phyloP scores from a whole-genome alignment of 345 rosid species.

The Sisymbrium altissimum region DNA sequence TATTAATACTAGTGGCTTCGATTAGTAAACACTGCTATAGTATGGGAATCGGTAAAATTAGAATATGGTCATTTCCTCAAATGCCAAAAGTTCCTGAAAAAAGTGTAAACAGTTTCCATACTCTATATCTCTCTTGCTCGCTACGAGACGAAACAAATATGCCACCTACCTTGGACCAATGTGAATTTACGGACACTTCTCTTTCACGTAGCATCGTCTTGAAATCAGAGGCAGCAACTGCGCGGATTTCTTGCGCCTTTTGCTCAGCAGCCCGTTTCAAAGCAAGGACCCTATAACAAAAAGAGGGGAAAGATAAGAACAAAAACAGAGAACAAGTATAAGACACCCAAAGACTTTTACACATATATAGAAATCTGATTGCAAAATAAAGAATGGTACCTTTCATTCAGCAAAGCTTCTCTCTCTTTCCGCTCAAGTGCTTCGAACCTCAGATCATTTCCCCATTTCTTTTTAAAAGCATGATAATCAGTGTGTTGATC shows the following conservation, averaged over 20 bases:
- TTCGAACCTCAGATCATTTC: conserved; percentile 74
- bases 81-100: conserved; percentile 3
- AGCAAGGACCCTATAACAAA: conserved; percentile 58
- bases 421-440: conserved; percentile 85
- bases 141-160: conserved; percentile 4
- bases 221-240: conserved; percentile 65
- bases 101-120: background rate
- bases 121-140: background rate
- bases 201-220: conserved; percentile 81
- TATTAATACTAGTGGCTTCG: background rate
- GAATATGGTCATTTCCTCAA: conserved; percentile 3
- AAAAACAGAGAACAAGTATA: background rate
- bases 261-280: conserved; percentile 74
- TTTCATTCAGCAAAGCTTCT: conserved; percentile 76
- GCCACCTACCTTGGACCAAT: conserved; percentile 83
- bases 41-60: background rate
- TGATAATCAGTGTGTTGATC: conserved; percentile 73
- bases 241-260: conserved; percentile 70
- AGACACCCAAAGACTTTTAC: background rate
- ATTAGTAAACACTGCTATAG: background rate
- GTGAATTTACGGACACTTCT: conserved; percentile 61
- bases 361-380: background rate
- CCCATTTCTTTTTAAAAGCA: conserved; percentile 84
- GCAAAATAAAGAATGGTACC: conserved; percentile 45
- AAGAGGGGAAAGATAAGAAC: conserved; percentile 1